Percentiles rank a stretch among this genome's conserved stretches.
Conservation (phyloP, 768 basidiomycete species). For the Galerina sulciceps region DNA sequence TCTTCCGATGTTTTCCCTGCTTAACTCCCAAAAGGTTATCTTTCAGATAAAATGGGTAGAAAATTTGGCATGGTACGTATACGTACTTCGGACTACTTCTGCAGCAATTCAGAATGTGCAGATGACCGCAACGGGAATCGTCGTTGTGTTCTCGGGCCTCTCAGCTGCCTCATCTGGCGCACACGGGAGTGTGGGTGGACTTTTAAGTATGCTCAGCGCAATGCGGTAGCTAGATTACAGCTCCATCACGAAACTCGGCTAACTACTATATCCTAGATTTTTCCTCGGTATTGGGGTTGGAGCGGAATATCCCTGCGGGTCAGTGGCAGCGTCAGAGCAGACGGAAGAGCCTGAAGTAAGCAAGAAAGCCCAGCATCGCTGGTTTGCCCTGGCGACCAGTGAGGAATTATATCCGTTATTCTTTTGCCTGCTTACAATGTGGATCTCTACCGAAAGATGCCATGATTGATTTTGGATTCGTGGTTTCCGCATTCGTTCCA, state of each 20-base stretch:
- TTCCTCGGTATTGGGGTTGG: slow-evolving; percentile 88
- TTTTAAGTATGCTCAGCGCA: slow-evolving; percentile 78
- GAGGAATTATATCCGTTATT: slow-evolving; percentile 22
- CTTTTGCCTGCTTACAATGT: background rate
- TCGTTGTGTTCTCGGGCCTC: slow-evolving; percentile 81
- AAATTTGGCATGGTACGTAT: slow-evolving; percentile 85
- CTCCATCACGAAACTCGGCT: background rate
- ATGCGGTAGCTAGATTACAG: slow-evolving; percentile 57
- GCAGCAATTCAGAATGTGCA: background rate
- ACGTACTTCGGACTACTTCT: background rate
- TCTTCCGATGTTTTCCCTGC: too few relatives aligned
- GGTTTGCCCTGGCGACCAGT: slow-evolving; percentile 92
- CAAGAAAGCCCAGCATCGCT: slow-evolving; percentile 82
- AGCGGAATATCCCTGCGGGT: slow-evolving; percentile 90
- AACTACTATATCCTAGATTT: slow-evolving; percentile 54
- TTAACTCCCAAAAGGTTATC: slow-evolving; percentile 44
- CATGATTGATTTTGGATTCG: slow-evolving; percentile 89
- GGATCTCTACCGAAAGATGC: slow-evolving; percentile 46
- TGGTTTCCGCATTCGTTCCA: slow-evolving; percentile 79
- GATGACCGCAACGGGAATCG: slow-evolving; percentile 85
- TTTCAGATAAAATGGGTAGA: slow-evolving; percentile 85
- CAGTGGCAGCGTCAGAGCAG: slow-evolving; percentile 87
- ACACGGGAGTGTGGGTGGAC: slow-evolving; percentile 64
- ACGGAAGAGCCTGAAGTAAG: slow-evolving; percentile 81
- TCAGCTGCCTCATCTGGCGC: slow-evolving; percentile 86